Evolutionary conservation across 768 basidiomycete species (phyloP).

Genomic region (Lentinula guzmanii): DNA sequence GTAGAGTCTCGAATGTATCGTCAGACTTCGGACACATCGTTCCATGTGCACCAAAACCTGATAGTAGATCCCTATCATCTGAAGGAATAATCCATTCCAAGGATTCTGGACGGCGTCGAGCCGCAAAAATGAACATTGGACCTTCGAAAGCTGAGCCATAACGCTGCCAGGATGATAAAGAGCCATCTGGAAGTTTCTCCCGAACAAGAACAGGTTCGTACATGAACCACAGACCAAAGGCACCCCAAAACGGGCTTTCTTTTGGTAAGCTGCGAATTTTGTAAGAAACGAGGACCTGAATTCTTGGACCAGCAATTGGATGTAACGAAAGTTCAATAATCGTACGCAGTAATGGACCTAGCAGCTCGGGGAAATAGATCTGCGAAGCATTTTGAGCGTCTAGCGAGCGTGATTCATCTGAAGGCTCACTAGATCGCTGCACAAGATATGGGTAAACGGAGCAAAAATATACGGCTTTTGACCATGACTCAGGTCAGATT

Average conservation of each 20-base stretch:
- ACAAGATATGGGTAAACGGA: slow-evolving; percentile 61
- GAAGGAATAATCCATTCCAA: slow-evolving; percentile 47
- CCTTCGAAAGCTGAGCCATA: slow-evolving; percentile 38
- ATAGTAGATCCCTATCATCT: slow-evolving; percentile 48
- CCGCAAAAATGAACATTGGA: slow-evolving; percentile 56
- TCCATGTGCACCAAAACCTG: slow-evolving; percentile 48
- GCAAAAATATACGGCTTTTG: neutral
- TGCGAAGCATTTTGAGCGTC: slow-evolving; percentile 18
- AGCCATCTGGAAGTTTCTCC: neutral
- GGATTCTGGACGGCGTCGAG: slow-evolving; percentile 51
- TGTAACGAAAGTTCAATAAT: slow-evolving; percentile 67
- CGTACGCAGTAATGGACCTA: slow-evolving; percentile 70
- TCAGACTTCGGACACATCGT: slow-evolving; percentile 44
- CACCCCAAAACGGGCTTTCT: slow-evolving; percentile 72
- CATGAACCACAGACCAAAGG: slow-evolving; percentile 75
- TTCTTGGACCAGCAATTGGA: slow-evolving; percentile 23
- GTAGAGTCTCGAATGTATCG: slow-evolving; percentile 65
- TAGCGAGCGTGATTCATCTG: neutral
- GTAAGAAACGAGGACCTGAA: slow-evolving; percentile 62
- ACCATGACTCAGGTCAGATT: slow-evolving; percentile 27
- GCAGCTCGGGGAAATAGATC: slow-evolving; percentile 84
- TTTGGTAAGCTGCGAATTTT: slow-evolving; percentile 68
- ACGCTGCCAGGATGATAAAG: slow-evolving; percentile 26
- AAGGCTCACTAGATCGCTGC: slow-evolving; percentile 76
- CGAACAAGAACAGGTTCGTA: slow-evolving; percentile 50